phyloP scores from a whole-genome alignment of 2,329 filamentous ascomycete genomes.

The Colletotrichum coccodes region DNA sequence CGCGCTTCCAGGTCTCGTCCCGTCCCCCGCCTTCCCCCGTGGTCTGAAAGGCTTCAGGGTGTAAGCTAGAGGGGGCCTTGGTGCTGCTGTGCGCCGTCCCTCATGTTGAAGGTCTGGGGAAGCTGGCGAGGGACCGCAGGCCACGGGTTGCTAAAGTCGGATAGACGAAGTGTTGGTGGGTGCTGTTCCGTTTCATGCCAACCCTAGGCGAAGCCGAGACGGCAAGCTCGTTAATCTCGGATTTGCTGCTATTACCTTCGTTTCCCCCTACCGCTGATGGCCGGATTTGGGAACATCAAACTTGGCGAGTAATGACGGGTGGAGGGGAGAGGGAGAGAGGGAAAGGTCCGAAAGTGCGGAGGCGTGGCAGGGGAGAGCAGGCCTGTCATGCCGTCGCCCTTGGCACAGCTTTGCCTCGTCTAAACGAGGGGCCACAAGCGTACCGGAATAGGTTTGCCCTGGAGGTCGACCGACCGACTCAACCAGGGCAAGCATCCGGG shows the following conservation, averaged over 20 bases:
- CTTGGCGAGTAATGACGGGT: constrained; percentile 7
- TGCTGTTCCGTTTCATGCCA: constrained; percentile 4
- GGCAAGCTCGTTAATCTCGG: neutral
- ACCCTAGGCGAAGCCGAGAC: neutral
- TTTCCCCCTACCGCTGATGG: neutral
- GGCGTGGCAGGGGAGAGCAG: constrained; percentile 2
- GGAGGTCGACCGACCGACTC: neutral
- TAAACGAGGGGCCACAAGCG: neutral
- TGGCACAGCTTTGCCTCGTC: neutral
- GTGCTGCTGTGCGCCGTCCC: too few relatives aligned
- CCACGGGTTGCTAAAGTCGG: constrained; percentile 8
- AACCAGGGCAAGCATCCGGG: neutral
- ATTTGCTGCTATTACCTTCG: neutral
- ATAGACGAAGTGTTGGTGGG: neutral
- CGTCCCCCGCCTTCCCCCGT: neutral
- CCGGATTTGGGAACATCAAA: neutral
- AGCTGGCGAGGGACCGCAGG: neutral
- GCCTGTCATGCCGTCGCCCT: neutral
- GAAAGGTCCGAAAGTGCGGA: neutral
- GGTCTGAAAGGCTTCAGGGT: too few relatives aligned
- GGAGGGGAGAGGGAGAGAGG: neutral
- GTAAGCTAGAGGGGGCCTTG: too few relatives aligned
- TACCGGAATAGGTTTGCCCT: neutral
- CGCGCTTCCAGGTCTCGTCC: neutral
- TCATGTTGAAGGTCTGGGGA: neutral